Conservation (phyloP, 2,329 filamentous ascomycete species). For the Arthroderma uncinatum region DNA sequence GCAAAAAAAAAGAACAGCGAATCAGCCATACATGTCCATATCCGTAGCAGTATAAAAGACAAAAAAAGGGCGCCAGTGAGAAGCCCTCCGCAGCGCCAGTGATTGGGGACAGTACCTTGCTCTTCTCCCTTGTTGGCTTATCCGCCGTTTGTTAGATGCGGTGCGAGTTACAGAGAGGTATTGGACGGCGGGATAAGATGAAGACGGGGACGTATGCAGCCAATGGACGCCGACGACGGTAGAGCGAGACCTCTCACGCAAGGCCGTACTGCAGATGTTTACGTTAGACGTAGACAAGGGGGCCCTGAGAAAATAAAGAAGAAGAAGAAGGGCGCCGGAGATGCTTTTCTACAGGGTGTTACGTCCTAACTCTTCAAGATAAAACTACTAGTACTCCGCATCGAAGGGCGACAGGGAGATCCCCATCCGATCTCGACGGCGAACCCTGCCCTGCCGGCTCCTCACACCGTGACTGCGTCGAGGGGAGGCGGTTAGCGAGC, state of each 20-base stretch:
- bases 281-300: not conserved
- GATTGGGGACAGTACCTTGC: not conserved
- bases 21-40: not conserved
- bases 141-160: not conserved
- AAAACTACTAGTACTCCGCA: not conserved
- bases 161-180: not conserved
- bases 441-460: not conserved
- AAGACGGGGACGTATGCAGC: not conserved
- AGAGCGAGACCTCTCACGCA: not conserved
- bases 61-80: not conserved
- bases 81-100: not conserved
- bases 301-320: not conserved
- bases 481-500: not conserved
- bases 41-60: not conserved
- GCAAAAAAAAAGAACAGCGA: not conserved
- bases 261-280: too few relatives aligned
- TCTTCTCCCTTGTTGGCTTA: not conserved
- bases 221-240: not conserved
- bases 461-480: not conserved
- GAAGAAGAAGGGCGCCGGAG: not conserved
- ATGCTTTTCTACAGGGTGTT: not conserved
- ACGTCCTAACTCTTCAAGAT: not conserved
- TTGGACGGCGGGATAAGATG: constrained; percentile 1
- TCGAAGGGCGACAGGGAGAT: not conserved
- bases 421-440: not conserved